Percentiles rank a stretch among this genome's conserved stretches.
These are phyloP conservation scores for Backusella parvicylindrica DNA, from an alignment of 192 early-diverging fungal genomes.

Conservation along the genomic window DNA sequence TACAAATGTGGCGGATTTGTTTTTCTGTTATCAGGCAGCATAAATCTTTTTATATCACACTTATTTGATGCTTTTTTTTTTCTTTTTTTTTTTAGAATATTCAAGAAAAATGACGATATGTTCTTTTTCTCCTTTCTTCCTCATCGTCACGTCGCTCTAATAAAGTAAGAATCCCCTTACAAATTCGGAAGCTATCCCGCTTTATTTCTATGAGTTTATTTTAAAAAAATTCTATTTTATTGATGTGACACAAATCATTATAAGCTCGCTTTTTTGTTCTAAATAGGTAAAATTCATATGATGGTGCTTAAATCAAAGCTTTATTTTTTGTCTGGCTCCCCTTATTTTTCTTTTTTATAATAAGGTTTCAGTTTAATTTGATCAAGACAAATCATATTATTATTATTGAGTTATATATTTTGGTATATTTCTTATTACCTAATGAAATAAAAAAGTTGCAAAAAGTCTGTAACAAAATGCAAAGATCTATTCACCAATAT, in stretches of 20 bases:
- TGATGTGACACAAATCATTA: neutral
- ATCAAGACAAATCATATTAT: neutral
- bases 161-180: neutral
- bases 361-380: neutral
- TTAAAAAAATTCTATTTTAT: slow-evolving; percentile 2
- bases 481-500: too few relatives aligned
- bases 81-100: neutral
- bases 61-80: neutral
- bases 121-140: neutral
- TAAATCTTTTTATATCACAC: too few relatives aligned
- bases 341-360: neutral
- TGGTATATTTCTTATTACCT: too few relatives aligned
- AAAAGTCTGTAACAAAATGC: neutral
- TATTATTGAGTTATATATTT: neutral
- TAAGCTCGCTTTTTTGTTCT: neutral
- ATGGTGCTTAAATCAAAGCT: neutral
- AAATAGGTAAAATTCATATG: slow-evolving; percentile 2
- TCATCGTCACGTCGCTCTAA: neutral
- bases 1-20: neutral
- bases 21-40: too few relatives aligned
- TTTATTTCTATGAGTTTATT: neutral
- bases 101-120: neutral
- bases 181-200: neutral
- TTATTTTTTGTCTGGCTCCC: neutral
- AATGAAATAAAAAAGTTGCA: neutral